Base-by-base conservation (phyloP, 192 early-diverging fungal species). In the Ambispora gerdemannii region DNA sequence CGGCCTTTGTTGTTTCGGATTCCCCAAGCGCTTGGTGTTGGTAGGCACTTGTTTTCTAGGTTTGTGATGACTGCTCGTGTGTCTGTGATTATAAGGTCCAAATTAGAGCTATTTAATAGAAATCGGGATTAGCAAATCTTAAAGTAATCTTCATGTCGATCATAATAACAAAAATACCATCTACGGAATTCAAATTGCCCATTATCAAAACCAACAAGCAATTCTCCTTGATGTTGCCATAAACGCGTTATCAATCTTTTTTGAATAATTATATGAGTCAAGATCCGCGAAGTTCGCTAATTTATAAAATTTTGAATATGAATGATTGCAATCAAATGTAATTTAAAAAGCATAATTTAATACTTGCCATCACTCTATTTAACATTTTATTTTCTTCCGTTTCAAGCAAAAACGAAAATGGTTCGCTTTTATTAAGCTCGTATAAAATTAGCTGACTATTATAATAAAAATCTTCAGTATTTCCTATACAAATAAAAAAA, bases 101-200 rank as follows among this genome's bases (percentile, higher is more conserved):
- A 43, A 15, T 6, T 43, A 10, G 38, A 43, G 28, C 63, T 65
- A 65, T 22, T 36, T 4, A 63, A 36, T 4, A n/a, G 22, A 63
- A 20, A 43, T 24, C 22, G 19, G n/a, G n/a, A n/a, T n/a, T n/a
- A n/a, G n/a, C n/a, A n/a, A n/a, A n/a, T n/a, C n/a, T n/a, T n/a
- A 15, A 43, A 10, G 15, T 10, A 10, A 43, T 10, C 7, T 43
- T 43, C 7, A 43, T 43, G 15, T 43, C 38, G 38, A 43, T 43
- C 15, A 6, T 30, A 60, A 60, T 15, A 60, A 33, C 4, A 33
- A 2, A 32, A 30, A 60, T 69, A 69, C 67, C 35, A 69, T 25
- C 56, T 3, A 56, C 33, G 67, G 36, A 69, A 69, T 34, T 69
- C 43, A 51, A 58, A 34, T 20, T 58, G 53, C 20, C 67, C 67